Conservation (phyloP, 2,329 filamentous ascomycete genomes). For the Diaporthe nobilis region DNA sequence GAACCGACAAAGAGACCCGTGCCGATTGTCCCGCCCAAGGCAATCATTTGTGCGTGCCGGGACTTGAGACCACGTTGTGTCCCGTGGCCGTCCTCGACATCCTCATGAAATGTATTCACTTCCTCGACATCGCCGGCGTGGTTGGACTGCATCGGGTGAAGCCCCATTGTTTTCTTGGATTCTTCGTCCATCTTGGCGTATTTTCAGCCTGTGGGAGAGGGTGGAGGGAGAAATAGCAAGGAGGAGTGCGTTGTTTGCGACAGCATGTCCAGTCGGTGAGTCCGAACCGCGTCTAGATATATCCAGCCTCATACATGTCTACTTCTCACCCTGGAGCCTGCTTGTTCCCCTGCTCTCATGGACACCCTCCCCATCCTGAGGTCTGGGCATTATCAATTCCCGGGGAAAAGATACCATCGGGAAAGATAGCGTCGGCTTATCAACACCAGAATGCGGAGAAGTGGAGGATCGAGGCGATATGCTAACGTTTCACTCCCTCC, state of each 20-base stretch:
- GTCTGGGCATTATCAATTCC: neutral
- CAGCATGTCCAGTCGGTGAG: neutral
- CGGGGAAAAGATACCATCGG: neutral
- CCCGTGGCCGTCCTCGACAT: neutral
- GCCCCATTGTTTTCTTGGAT: neutral
- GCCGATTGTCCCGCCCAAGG: slow-evolving; percentile 62
- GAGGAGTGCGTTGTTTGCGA: neutral
- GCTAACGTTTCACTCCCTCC: neutral
- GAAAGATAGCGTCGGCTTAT: slow-evolving; percentile 17
- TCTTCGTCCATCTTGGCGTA: neutral
- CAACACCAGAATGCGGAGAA: neutral
- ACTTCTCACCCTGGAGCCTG: neutral
- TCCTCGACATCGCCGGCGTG: neutral
- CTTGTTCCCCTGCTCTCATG: neutral
- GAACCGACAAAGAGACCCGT: slow-evolving; percentile 61
- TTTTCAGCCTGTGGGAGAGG: neutral
- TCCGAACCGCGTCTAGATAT: neutral
- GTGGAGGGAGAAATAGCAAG: neutral
- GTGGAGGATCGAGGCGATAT: slow-evolving; percentile 11
- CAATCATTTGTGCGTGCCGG: slow-evolving; percentile 62
- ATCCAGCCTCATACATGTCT: neutral
- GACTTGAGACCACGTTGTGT: slow-evolving; percentile 52
- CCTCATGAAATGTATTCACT: neutral
- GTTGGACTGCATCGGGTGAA: neutral
- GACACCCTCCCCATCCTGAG: neutral